These are phyloP conservation scores for Talaromyces sp. DNA, from an alignment of 2,329 filamentous ascomycete species.

Conservation along the genomic window DNA sequence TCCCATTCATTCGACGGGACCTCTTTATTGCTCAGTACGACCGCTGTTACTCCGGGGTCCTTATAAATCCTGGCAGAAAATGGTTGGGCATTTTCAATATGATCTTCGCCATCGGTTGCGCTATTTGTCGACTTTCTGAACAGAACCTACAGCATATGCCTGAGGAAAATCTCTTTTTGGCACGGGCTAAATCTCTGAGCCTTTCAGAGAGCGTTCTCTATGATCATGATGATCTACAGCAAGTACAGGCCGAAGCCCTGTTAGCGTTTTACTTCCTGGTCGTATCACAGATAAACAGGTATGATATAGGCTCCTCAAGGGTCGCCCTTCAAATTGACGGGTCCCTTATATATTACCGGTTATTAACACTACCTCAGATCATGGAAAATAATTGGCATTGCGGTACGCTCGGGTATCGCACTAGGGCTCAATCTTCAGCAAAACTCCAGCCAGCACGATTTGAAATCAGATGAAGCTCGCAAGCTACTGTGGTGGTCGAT, in stretches of 20 bases:
- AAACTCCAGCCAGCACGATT: not conserved
- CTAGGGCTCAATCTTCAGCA: slow-evolving; percentile 5
- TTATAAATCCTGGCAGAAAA: slow-evolving; percentile 23
- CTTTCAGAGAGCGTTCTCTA: slow-evolving; percentile 30
- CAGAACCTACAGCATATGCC: slow-evolving; percentile 23
- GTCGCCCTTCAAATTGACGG: too few relatives aligned
- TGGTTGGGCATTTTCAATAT: slow-evolving; percentile 37
- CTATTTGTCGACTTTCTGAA: slow-evolving; percentile 28
- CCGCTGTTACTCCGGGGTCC: slow-evolving; percentile 5
- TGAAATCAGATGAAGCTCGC: slow-evolving; percentile 1
- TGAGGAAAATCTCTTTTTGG: slow-evolving; percentile 28
- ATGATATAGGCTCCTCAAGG: not conserved
- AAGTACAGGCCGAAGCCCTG: slow-evolving; percentile 33
- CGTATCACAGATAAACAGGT: slow-evolving; percentile 36
- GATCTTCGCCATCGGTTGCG: slow-evolving; percentile 37
- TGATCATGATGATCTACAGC: slow-evolving; percentile 33
- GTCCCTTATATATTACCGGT: too few relatives aligned
- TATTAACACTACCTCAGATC: not conserved
- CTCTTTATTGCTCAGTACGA: slow-evolving; percentile 32
- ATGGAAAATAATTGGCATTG: slow-evolving; percentile 13
- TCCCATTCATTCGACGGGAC: slow-evolving; percentile 32
- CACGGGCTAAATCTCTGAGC: slow-evolving; percentile 31
- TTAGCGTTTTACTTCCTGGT: slow-evolving; percentile 32
- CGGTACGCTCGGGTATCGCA: slow-evolving; percentile 4
- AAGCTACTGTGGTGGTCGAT: slow-evolving; percentile 8